Evolutionary conservation across 164 flowering plant genomes (phyloP).

Genomic region (Aristolochia fimbriata): DNA sequence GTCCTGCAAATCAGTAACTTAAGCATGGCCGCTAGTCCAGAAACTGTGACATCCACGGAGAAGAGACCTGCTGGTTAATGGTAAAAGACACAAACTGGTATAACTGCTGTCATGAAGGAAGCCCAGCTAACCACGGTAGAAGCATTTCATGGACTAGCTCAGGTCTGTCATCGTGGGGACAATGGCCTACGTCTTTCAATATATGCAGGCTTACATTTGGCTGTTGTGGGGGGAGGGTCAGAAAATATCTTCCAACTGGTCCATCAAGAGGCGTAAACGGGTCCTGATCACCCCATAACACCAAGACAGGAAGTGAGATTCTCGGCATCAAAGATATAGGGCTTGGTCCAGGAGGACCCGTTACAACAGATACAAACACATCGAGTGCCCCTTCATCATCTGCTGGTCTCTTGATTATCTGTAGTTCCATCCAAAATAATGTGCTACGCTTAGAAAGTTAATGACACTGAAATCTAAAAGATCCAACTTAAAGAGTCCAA

Average conservation of each 20-base stretch:
- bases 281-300: constrained; percentile 87
- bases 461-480: too few species aligned
- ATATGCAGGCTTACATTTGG: constrained; percentile 49
- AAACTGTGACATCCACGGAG: too few species aligned
- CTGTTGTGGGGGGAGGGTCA: constrained; percentile 42
- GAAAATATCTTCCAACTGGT: constrained; percentile 84
- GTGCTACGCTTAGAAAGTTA: too few species aligned
- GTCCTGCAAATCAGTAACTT: too few species aligned
- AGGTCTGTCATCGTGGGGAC: constrained; percentile 96
- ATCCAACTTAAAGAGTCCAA: background rate
- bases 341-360: constrained; percentile 95
- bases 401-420: constrained; percentile 79
- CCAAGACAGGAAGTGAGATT: constrained; percentile 48
- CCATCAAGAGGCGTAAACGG: constrained; percentile 90
- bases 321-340: constrained; percentile 67
- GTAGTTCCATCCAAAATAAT: constrained; percentile 12
- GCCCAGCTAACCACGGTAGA: constrained; percentile 74
- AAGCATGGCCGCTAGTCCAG: too few species aligned
- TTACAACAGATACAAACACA: constrained; percentile 80
- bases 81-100: too few species aligned
- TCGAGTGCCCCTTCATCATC: constrained; percentile 82
- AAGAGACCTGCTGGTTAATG: too few species aligned
- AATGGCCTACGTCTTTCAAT: constrained; percentile 81
- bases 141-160: constrained; percentile 67
- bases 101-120: constrained; percentile 17